A percentile compares a stretch with the other conserved stretches of the same genome.
phyloP scores from a whole-genome alignment of 345 rosid genomes.

The Hevea brasiliensis region DNA sequence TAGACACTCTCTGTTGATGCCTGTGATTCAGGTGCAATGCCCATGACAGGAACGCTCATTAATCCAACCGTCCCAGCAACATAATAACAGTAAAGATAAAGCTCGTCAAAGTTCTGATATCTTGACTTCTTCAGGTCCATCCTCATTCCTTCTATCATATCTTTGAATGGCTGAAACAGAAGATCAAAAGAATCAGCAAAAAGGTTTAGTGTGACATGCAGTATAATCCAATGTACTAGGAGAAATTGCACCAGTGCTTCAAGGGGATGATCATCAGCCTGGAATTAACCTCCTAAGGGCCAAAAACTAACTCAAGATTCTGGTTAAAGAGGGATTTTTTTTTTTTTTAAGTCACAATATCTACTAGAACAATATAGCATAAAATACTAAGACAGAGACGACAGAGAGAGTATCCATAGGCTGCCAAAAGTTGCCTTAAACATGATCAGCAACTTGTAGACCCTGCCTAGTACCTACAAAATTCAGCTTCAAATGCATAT shows the following conservation, averaged over 20 bases:
- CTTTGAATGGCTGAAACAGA: conserved; percentile 65
- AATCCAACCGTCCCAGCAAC: conserved; percentile 75
- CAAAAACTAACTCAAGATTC: background rate
- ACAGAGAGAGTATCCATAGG: background rate
- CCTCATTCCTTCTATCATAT: conserved; percentile 87
- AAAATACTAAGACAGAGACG: background rate
- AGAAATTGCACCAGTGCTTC: background rate
- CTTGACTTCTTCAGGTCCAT: conserved; percentile 67
- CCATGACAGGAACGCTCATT: conserved; percentile 83
- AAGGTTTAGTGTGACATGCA: background rate
- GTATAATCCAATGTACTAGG: background rate
- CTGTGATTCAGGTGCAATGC: conserved; percentile 65
- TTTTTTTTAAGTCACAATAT: no score
- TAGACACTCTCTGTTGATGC: conserved; percentile 64
- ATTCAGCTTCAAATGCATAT: no score
- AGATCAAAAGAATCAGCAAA: background rate
- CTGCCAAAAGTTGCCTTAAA: background rate
- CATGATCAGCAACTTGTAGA: no score
- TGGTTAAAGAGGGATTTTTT: no score
- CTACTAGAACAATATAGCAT: background rate
- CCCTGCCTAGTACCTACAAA: no score
- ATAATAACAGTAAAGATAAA: conserved; percentile 74
- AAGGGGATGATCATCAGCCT: background rate
- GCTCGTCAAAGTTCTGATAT: conserved; percentile 65
- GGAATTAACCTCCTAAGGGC: background rate